These are phyloP conservation scores for Penicillium aurantiogriseum DNA, from an alignment of 2,329 filamentous ascomycete species.

Conservation along the genomic window DNA sequence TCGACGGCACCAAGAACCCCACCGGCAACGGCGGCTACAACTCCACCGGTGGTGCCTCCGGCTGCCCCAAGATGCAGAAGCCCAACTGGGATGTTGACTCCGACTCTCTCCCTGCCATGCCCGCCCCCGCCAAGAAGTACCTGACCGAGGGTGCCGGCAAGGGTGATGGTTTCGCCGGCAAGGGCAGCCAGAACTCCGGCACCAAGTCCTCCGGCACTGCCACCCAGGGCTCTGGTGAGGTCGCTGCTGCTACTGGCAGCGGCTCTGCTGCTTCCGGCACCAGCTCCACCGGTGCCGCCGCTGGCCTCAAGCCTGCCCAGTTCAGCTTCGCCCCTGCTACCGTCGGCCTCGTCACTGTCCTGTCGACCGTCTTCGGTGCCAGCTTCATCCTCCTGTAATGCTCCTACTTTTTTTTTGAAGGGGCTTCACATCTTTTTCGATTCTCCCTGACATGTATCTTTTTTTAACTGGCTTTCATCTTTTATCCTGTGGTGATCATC, in stretches of 20 bases:
- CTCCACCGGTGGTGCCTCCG: conserved; percentile 50
- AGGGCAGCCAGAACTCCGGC: conserved; percentile 57
- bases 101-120: conserved; percentile 57
- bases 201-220: conserved; percentile 50
- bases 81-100: conserved; percentile 58
- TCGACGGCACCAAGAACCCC: conserved; percentile 52
- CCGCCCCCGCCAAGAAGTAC: conserved; percentile 54
- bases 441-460: conserved; percentile 14
- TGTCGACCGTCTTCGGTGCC: conserved; percentile 56
- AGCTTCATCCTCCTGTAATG: conserved; percentile 36
- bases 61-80: conserved; percentile 53
- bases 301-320: conserved; percentile 45
- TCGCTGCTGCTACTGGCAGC: conserved; percentile 21
- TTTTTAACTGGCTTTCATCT: conserved; percentile 9
- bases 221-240: conserved; percentile 50
- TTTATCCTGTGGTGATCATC: conserved; percentile 1
- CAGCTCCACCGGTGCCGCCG: conserved; percentile 42
- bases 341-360: conserved; percentile 51
- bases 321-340: conserved; percentile 52
- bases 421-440: conserved; percentile 6
- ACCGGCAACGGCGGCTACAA: conserved; percentile 61
- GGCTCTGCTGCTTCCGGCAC: conserved; percentile 25
- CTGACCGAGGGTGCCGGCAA: conserved; percentile 59
- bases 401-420: conserved; percentile 3
- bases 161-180: conserved; percentile 55